Conservation (phyloP, 495 filamentous ascomycete genomes). For the Neurospora sp. region DNA sequence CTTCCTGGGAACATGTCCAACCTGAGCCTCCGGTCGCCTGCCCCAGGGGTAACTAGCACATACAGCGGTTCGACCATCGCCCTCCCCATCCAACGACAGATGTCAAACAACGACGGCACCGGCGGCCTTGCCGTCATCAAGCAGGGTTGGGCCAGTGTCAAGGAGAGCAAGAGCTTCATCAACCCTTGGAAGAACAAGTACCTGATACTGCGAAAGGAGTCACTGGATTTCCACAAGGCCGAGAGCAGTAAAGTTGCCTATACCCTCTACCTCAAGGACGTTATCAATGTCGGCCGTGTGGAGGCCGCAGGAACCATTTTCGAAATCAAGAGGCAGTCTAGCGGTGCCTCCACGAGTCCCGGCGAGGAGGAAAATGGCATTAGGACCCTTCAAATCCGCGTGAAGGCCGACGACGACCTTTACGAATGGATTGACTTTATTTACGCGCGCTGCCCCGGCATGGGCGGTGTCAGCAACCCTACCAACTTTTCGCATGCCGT, state of each 20-base stretch:
- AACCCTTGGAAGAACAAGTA: slow-evolving; percentile 76
- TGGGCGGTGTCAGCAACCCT: slow-evolving; percentile 96
- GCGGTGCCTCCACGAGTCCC: slow-evolving; percentile 49
- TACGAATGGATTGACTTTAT: slow-evolving; percentile 99
- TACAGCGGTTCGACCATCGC: slow-evolving; percentile 58
- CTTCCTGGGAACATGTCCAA: slow-evolving; percentile 72
- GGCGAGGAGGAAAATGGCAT: slow-evolving; percentile 64
- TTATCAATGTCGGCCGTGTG: slow-evolving; percentile 73
- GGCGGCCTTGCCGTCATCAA: slow-evolving; percentile 68
- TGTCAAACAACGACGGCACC: slow-evolving; percentile 51
- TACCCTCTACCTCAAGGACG: slow-evolving; percentile 71
- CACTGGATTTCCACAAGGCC: slow-evolving; percentile 84
- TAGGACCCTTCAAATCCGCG: slow-evolving; percentile 73
- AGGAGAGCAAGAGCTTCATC: slow-evolving; percentile 83
- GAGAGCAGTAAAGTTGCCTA: slow-evolving; percentile 74
- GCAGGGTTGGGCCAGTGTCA: slow-evolving; percentile 73
- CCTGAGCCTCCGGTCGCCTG: slow-evolving; percentile 56
- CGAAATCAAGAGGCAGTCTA: slow-evolving; percentile 71
- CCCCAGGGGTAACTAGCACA: slow-evolving; percentile 27
- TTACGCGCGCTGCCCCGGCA: slow-evolving; percentile 88
- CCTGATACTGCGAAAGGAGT: slow-evolving; percentile 76
- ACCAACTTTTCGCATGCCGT: slow-evolving; percentile 95
- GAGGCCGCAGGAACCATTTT: slow-evolving; percentile 83
- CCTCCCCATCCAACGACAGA: slow-evolving; percentile 51
- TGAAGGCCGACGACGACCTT: slow-evolving; percentile 89